These are phyloP conservation scores for Aspergillus chevalieri DNA, from an alignment of 2,329 filamentous ascomycete species.

Conservation along the genomic window DNA sequence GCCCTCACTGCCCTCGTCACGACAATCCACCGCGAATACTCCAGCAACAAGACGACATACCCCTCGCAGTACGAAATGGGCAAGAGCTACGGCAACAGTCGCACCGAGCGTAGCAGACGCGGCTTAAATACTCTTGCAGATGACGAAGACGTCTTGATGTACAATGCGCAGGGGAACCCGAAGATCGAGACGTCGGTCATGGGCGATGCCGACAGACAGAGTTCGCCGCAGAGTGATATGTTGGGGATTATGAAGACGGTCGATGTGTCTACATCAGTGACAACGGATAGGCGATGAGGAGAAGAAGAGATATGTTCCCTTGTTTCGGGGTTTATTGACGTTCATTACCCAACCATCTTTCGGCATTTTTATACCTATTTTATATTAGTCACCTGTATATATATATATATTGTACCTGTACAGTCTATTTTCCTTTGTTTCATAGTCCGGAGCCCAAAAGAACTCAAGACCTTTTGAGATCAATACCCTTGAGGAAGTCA, in stretches of 20 bases:
- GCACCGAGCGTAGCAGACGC: conserved; percentile 9
- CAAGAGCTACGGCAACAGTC: conserved; percentile 11
- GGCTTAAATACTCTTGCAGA: conserved; percentile 12
- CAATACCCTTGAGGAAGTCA: no score
- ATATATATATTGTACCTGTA: not conserved
- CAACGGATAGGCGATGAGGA: not conserved
- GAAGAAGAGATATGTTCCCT: not conserved
- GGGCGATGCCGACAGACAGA: conserved; percentile 6
- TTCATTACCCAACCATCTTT: no score
- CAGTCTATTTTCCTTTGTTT: no score
- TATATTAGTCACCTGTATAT: not conserved
- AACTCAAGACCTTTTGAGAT: no score
- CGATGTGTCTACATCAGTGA: conserved; percentile 20
- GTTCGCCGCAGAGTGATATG: conserved; percentile 5
- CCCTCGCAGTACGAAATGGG: conserved; percentile 18
- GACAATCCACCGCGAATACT: conserved; percentile 27
- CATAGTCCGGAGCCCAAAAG: no score
- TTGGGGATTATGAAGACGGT: conserved; percentile 25
- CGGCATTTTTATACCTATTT: no score
- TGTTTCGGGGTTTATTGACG: not conserved
- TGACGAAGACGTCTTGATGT: conserved; percentile 22
- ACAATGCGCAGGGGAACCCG: conserved; percentile 19
- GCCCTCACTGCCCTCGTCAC: conserved; percentile 30
- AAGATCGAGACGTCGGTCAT: conserved; percentile 23
- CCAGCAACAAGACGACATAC: conserved; percentile 15